Base-by-base conservation (phyloP, 768 basidiomycete genomes). In the Coprinellus aureogranulatus region DNA sequence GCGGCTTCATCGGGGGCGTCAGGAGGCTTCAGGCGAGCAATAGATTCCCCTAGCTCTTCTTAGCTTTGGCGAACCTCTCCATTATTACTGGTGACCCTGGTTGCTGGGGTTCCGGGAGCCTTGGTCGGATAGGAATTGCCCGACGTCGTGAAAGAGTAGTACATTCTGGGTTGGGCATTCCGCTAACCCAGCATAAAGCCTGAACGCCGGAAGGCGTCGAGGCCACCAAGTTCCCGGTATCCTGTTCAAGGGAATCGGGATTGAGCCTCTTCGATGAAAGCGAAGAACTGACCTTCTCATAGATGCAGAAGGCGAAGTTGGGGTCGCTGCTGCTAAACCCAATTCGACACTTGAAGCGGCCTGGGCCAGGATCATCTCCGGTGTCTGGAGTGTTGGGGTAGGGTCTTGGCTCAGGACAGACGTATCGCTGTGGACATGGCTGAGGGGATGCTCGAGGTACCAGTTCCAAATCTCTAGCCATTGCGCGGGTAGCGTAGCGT, bases 271-370 rank as follows among this genome's bases (percentile, higher is more conserved):
- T 34, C n/a, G 34, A 6, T 34, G 14, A n/a, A 44, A n/a, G 41
- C 41, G 20, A n/a, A 44, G 41, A 44, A 34, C 50, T 10, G 11
- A 52, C 50, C 50, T 55, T 34, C 44, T 55, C 54, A 20, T 55
- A 46, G 22, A 47, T 46, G 30, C 54, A 55, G 44, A 55, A 55
- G 9, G 30, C 42, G 42, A 47, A 55, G 20, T 55, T 28, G 11
- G 40, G 54, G 44, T 55, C 54, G 2, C 20, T 20, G 18, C 2
- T 18, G 31, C 50, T 52, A 27, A 1, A 4, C 11, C 50, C 50
- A 52, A 52, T 52, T 6, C 50, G 50, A 34, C 50, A 52, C 50
- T 52, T 52, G 50, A 52, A 52, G 50, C 31, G 50, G 31, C 2
- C 28, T 9, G 50, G 14, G 30, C 50, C 50, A 22, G 50, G 50